These are phyloP conservation scores for Afroboletus lepidellus DNA, from an alignment of 1,284 basidiomycete genomes.

Conservation along the genomic window DNA sequence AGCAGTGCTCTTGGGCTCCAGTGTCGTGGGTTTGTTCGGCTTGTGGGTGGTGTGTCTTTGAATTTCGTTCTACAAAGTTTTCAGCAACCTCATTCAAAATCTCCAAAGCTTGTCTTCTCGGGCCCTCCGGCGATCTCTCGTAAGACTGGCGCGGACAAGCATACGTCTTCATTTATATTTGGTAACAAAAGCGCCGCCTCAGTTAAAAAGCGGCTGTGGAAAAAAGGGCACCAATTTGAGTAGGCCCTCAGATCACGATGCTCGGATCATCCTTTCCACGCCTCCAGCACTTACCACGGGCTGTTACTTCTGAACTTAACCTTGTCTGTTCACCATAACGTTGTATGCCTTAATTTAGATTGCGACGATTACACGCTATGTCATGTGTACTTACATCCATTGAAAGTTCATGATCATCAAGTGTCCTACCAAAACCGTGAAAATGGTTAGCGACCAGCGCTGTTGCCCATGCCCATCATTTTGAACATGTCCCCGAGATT, in stretches of 20 bases:
- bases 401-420: slow-evolving; percentile 9
- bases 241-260: slow-evolving; percentile 22
- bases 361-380: slow-evolving; percentile 12
- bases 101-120: slow-evolving; percentile 59
- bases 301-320: slow-evolving; percentile 27
- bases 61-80: slow-evolving; percentile 17
- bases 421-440: neutral
- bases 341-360: slow-evolving; percentile 19
- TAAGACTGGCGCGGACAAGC: slow-evolving; percentile 78
- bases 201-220: slow-evolving; percentile 65
- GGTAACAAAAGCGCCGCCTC: slow-evolving; percentile 73
- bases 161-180: slow-evolving; percentile 75
- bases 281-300: slow-evolving; percentile 13
- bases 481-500: slow-evolving; percentile 77
- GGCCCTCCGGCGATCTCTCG: slow-evolving; percentile 55
- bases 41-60: slow-evolving; percentile 63
- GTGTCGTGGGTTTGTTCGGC: slow-evolving; percentile 60
- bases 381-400: slow-evolving; percentile 21
- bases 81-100: slow-evolving; percentile 15
- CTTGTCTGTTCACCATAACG: slow-evolving; percentile 21
- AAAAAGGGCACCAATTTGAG: slow-evolving; percentile 37
- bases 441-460: slow-evolving; percentile 34
- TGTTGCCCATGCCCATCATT: slow-evolving; percentile 78
- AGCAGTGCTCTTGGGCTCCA: slow-evolving; percentile 48
- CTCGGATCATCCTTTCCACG: slow-evolving; percentile 21